These are phyloP conservation scores for Chlamydomonas reinhardtii DNA, from an alignment of 163 green algal species.

Conservation along the genomic window DNA sequence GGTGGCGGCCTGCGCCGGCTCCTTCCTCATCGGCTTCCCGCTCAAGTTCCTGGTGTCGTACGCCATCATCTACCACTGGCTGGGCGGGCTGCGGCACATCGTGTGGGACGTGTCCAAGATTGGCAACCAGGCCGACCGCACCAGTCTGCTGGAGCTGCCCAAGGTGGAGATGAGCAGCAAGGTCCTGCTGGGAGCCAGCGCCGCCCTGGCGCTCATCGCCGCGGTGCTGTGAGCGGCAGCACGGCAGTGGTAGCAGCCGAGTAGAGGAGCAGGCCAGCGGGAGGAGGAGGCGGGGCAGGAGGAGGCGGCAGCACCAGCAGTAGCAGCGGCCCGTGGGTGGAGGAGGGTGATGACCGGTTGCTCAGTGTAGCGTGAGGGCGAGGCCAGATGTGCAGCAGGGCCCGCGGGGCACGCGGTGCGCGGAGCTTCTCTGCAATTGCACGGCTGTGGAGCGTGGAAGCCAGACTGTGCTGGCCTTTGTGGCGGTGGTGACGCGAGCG, in stretches of 20 bases:
- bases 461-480: too few species aligned
- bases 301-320: too few species aligned
- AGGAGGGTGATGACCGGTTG: too few species aligned
- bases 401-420: too few species aligned
- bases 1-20: constrained; percentile 73
- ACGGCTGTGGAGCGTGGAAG: too few species aligned
- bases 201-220: constrained; percentile 61
- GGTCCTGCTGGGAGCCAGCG: constrained; percentile 71
- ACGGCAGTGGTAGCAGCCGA: too few species aligned
- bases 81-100: constrained; percentile 89
- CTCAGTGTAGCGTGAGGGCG: too few species aligned
- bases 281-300: not conserved
- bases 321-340: too few species aligned
- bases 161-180: constrained; percentile 78
- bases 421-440: too few species aligned
- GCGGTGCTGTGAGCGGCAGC: constrained; percentile 46
- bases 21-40: constrained; percentile 79
- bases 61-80: constrained; percentile 92
- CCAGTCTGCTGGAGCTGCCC: constrained; percentile 82
- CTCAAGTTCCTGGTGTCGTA: constrained; percentile 85
- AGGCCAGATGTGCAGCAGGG: too few species aligned
- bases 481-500: too few species aligned
- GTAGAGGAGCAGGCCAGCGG: too few species aligned
- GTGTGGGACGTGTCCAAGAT: constrained; percentile 90
- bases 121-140: constrained; percentile 81